Evolutionary conservation across 2,329 filamentous ascomycete species (phyloP), one percentile per base, ranked within the genome.

Genomic region (Thielaviopsis populi): DNA sequence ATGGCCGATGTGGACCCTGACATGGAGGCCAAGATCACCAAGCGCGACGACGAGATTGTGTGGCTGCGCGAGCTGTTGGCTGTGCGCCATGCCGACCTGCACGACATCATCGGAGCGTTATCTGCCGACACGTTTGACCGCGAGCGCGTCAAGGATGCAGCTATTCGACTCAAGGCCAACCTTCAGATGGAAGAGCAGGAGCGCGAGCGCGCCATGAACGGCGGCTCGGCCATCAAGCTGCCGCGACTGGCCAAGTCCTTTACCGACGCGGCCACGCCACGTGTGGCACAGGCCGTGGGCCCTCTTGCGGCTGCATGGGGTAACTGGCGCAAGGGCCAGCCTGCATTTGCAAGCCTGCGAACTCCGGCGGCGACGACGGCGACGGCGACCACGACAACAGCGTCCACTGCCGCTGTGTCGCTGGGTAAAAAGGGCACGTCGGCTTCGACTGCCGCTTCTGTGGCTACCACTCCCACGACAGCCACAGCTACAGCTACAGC

Each of bases 171-270:
- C 66, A 89, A 90, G 72, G 89, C 94, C 15, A 96, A 96, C 70
- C 79, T 99, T 42, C 90, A 97, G 72, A 99, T 99, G 94, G 92
- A 99, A 74, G 89, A 95, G 72, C 90, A 96, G 72, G 91, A 96
- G 75, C 89, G 90, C 61, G 92, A 97, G 73, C 83, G 94, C 66
- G 86, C 89, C 0, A 82, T 89, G 75, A 85, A 87, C 63, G 85
- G 85, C 59, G 83, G 82, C 15, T 87, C 84, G 7, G 78, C 83
- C 33, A 79, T 86, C 66, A 83, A 79, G 63, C 78, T 94, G 69
- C 88, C 89, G 3, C 89, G 88, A 48, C 82, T 96, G 50, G 87
- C 89, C 0, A 86, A 87, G 58, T 83, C 89, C 40, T 59, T 63
- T 46, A 64, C 65, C 13, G 62, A 66, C 17, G 63, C 60, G 37